These are phyloP conservation scores for Zygosaccharomyces pseudobailii DNA, from an alignment of 1,139 yeast species.

Conservation along the genomic window DNA sequence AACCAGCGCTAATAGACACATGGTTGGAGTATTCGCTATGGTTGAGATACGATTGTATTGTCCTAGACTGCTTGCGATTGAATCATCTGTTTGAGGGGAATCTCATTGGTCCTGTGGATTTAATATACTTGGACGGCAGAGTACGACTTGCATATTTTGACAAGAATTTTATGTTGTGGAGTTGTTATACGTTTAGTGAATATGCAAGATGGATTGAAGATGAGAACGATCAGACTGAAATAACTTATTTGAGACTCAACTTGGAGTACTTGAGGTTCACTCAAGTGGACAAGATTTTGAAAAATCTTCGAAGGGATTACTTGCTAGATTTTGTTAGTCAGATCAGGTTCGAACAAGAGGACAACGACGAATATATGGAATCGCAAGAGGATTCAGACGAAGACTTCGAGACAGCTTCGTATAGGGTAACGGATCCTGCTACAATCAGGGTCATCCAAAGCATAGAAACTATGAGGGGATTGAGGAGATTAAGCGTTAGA, in stretches of 20 bases:
- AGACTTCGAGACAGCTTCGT: slow-evolving; percentile 3
- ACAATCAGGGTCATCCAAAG: slow-evolving; percentile 13
- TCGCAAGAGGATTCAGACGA: not conserved
- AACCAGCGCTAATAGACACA: slow-evolving; percentile 17
- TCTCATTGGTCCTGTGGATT: slow-evolving; percentile 23
- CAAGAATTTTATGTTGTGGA: slow-evolving; percentile 22
- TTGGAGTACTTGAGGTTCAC: slow-evolving; percentile 14
- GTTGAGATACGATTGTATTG: slow-evolving; percentile 29
- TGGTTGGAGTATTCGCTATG: slow-evolving; percentile 28
- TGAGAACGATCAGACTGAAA: slow-evolving; percentile 7
- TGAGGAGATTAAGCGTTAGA: slow-evolving; percentile 17
- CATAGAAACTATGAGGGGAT: slow-evolving; percentile 23
- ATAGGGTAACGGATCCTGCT: slow-evolving; percentile 7
- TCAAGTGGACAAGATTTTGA: slow-evolving; percentile 7
- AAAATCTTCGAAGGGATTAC: slow-evolving; percentile 13
- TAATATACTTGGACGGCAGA: slow-evolving; percentile 22
- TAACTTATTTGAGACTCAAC: slow-evolving; percentile 15
- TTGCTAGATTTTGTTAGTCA: slow-evolving; percentile 14
- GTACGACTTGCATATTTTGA: slow-evolving; percentile 23
- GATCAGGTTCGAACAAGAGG: slow-evolving; percentile 19
- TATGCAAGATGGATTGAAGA: slow-evolving; percentile 21
- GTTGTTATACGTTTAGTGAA: slow-evolving; percentile 28
- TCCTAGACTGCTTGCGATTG: slow-evolving; percentile 27
- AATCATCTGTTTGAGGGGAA: slow-evolving; percentile 25
- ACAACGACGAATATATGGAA: slow-evolving; percentile 6